Conservation (phyloP, 140 eudicot species). For the Senecio squalidus region DNA sequence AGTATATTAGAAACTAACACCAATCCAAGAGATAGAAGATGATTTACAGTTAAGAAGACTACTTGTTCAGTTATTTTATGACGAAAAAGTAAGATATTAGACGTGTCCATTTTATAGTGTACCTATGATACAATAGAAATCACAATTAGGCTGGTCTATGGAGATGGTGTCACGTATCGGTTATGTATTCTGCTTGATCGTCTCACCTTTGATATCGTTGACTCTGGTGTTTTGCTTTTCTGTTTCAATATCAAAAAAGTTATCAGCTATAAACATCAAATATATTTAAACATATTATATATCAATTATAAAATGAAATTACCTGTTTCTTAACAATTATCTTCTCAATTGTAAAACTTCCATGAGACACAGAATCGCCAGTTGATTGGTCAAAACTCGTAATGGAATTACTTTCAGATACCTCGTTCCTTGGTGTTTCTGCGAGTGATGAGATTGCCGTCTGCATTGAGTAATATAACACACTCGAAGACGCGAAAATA, state of each 20-base stretch:
- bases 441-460: not conserved
- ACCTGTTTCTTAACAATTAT: slow-evolving; percentile 17
- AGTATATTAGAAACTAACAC: not conserved
- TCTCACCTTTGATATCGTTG: slow-evolving; percentile 13
- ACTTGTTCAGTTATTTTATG: not conserved
- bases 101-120: not conserved
- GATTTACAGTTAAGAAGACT: not conserved
- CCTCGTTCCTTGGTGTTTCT: not conserved
- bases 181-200: slow-evolving; percentile 29
- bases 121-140: not conserved
- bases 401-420: not conserved
- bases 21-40: slow-evolving; percentile 12
- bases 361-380: slow-evolving; percentile 17
- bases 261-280: not conserved
- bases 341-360: slow-evolving; percentile 24
- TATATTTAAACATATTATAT: not conserved
- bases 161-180: slow-evolving; percentile 3
- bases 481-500: not conserved
- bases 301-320: not conserved
- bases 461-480: not conserved
- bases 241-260: slow-evolving; percentile 11
- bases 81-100: not conserved
- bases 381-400: slow-evolving; percentile 14
- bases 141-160: slow-evolving; percentile 6
- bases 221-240: slow-evolving; percentile 22